Evolutionary conservation across 768 basidiomycete genomes (phyloP), one percentile per base, ranked within the genome.

Genomic region (Kwoniella newhampshirensis): DNA sequence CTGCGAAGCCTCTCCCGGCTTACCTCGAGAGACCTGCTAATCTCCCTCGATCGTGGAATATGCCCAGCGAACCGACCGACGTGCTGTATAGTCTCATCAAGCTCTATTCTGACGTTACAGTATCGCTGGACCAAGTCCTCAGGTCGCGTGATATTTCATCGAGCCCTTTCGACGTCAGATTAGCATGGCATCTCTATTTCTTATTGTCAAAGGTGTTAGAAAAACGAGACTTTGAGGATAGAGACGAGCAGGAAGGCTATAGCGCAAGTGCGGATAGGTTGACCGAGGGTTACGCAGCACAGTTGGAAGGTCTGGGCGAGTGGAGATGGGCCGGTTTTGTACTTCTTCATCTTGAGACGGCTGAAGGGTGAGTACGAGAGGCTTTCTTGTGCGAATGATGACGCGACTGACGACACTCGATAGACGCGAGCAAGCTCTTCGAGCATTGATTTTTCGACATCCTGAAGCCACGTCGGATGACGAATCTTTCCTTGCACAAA

Each of bases 181-280:
- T 96, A 53, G 82, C 88, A 6, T 99, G 94, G 94, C 91, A 97
- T 77, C 70, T 97, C 30, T 97, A 94, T 74, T 83, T 91, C 52
- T 79, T 98, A 30, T 79, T 98, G 44, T 87, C 91, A 15, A 82
- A 87, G 23, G 88, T 87, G 58, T 85, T 96, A 78, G 81, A 86
- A 25, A 78, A 87, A 35, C 83, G 92, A 20, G 93, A 97, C 73
- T 88, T 94, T 64, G 83, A 85, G n/a, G 94, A 97, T 73, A 83
- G 92, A 9, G 77, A 74, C 35, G 79, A 77, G 3, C 81, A 80
- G 6, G 80, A 77, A 0, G 86, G 88, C 42, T 87, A 89, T 69
- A 90, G 87, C 73, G 85, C 86, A 6, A 86, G 82, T 47, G 92
- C 92, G 2, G 91, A 97, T 77, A 71, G 85, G 32, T 77, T 98